Evolutionary conservation across 1,284 basidiomycete species (phyloP).

Genomic region (Rhodotorula sp.): DNA sequence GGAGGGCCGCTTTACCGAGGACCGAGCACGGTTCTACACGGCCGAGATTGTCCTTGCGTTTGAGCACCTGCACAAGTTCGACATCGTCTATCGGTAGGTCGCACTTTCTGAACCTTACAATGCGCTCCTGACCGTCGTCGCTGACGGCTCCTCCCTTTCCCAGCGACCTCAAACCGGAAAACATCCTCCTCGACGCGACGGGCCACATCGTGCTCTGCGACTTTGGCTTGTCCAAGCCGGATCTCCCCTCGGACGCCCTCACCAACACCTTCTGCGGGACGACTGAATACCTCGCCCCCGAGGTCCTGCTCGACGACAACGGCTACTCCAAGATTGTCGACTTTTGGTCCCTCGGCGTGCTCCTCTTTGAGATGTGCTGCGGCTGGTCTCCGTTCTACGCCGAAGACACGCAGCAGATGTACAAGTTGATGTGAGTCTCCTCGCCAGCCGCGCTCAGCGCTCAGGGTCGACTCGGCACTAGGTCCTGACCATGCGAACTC

Average conservation of each 20-base stretch:
- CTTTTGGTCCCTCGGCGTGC: constrained; percentile 71
- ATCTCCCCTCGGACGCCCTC: constrained; percentile 87
- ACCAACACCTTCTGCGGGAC: constrained; percentile 66
- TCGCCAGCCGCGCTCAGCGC: background rate
- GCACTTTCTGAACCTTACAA: background rate
- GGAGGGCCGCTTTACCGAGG: constrained; percentile 89
- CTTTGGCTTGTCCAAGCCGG: constrained; percentile 95
- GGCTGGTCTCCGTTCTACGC: constrained; percentile 99
- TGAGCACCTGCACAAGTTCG: constrained; percentile 94
- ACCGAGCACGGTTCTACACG: constrained; percentile 90
- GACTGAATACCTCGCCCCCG: constrained; percentile 84
- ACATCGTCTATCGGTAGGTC: constrained; percentile 88
- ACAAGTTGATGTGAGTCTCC: constrained; percentile 84
- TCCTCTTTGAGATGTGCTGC: constrained; percentile 80
- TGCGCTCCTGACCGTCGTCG: background rate
- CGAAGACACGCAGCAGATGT: constrained; percentile 99
- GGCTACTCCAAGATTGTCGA: constrained; percentile 98
- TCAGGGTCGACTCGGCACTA: background rate
- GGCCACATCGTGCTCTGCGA: constrained; percentile 96
- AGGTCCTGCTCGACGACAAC: constrained; percentile 97
- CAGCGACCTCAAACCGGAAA: constrained; percentile 93
- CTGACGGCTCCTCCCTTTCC: background rate
- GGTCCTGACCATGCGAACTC: background rate
- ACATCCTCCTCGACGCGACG: constrained; percentile 93
- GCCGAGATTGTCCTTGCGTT: constrained; percentile 90